Percentiles rank a stretch among this genome's conserved stretches.
These are phyloP conservation scores for Globisporangium apiculatum DNA, from an alignment of 352 stramenopile species.

Conservation along the genomic window DNA sequence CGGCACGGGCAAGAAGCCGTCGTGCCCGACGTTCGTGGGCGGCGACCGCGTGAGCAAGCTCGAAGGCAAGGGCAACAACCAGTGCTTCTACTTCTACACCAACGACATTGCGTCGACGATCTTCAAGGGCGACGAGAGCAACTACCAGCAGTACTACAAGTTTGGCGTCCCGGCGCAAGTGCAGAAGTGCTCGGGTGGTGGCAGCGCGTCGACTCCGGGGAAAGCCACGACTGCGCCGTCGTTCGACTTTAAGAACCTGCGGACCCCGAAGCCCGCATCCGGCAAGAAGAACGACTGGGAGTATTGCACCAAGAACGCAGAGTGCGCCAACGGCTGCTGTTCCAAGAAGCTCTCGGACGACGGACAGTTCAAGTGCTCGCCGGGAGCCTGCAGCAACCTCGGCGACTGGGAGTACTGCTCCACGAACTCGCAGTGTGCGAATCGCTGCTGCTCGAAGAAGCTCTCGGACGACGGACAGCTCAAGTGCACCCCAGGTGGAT, in stretches of 20 bases:
- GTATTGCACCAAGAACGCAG: neutral
- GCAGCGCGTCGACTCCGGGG: neutral
- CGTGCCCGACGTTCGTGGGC: conserved; percentile 39
- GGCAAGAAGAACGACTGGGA: conserved; percentile 9
- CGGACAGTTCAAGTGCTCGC: conserved; percentile 6
- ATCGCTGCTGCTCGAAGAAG: conserved; percentile 14
- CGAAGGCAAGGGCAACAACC: conserved; percentile 20
- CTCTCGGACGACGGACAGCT: conserved; percentile 17
- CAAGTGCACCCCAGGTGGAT: conserved; percentile 16
- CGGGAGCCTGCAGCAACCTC: neutral
- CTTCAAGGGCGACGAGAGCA: conserved; percentile 27
- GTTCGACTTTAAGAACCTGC: conserved; percentile 1
- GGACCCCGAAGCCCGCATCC: neutral
- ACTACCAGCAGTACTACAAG: conserved; percentile 32
- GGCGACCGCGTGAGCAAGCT: conserved; percentile 44
- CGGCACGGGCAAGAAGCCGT: conserved; percentile 21
- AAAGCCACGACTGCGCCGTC: conserved; percentile 1
- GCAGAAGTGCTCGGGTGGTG: conserved; percentile 24
- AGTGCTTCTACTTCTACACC: conserved; percentile 58
- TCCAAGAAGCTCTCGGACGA: conserved; percentile 20
- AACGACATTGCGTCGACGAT: conserved; percentile 30
- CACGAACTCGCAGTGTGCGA: conserved; percentile 3
- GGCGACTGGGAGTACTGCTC: conserved; percentile 8
- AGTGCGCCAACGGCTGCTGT: conserved; percentile 12
- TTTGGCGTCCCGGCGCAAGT: conserved; percentile 41